Percentiles rank a stretch among this genome's conserved stretches.
phyloP scores from a whole-genome alignment of 2,329 filamentous ascomycete genomes.

The Verticillium alfalfae region DNA sequence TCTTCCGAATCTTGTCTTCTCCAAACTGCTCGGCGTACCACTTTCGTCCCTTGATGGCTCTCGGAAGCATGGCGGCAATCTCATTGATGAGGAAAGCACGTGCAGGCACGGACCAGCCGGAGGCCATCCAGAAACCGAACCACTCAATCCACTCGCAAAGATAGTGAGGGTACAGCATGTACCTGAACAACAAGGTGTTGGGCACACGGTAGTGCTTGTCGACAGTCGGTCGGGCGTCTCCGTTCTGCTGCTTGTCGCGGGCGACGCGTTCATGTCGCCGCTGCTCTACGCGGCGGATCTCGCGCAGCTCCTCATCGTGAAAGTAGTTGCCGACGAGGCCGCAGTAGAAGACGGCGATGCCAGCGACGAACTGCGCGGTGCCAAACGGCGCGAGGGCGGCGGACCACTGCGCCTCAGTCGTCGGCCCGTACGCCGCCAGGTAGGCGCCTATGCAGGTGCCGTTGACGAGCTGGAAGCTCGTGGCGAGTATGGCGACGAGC shows the following conservation, averaged over 20 bases:
- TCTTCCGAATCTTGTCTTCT: conserved; percentile 67
- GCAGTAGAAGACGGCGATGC: conserved; percentile 69
- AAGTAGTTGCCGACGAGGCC: conserved; percentile 78
- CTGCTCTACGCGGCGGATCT: conserved; percentile 70
- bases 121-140: conserved; percentile 78
- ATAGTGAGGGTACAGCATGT: conserved; percentile 87
- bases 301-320: conserved; percentile 84
- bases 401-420: conserved; percentile 47
- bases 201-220: conserved; percentile 87
- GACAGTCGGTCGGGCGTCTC: conserved; percentile 29
- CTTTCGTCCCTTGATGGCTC: conserved; percentile 70
- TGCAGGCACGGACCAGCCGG: conserved; percentile 68
- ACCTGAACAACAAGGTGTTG: conserved; percentile 73
- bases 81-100: conserved; percentile 82
- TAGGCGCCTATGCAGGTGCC: conserved; percentile 72
- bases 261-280: conserved; percentile 45
- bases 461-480: conserved; percentile 76
- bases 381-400: conserved; percentile 28
- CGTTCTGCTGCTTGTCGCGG: conserved; percentile 30
- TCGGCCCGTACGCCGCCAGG: conserved; percentile 75
- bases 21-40: conserved; percentile 93
- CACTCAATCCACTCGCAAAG: conserved; percentile 97
- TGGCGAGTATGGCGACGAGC: conserved; percentile 57
- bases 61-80: conserved; percentile 81
- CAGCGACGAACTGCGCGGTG: conserved; percentile 47